phyloP scores from a whole-genome alignment of 1,284 basidiomycete genomes.

The Ganoderma lucidum region DNA sequence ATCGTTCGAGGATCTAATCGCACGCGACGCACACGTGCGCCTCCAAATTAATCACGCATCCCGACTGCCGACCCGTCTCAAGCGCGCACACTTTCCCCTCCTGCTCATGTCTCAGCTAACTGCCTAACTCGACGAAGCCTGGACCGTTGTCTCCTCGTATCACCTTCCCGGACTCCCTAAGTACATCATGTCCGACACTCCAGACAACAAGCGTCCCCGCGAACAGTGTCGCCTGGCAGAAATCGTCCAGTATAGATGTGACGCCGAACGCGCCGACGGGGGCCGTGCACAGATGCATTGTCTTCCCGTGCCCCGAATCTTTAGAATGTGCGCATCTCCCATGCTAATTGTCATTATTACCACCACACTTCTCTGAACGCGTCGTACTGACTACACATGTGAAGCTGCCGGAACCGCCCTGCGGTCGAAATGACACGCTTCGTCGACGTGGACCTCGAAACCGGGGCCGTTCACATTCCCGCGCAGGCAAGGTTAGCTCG shows the following conservation, averaged over 20 bases:
- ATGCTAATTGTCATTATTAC: slow-evolving; percentile 13
- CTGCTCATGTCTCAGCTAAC: neutral
- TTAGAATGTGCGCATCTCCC: slow-evolving; percentile 64
- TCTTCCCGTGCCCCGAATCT: slow-evolving; percentile 75
- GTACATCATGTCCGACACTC: slow-evolving; percentile 17
- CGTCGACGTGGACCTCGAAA: slow-evolving; percentile 60
- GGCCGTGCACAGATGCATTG: slow-evolving; percentile 58
- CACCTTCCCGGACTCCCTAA: neutral
- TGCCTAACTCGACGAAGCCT: neutral
- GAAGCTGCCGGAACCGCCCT: slow-evolving; percentile 68
- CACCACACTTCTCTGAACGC: neutral
- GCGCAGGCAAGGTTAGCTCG: slow-evolving; percentile 48
- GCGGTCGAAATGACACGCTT: slow-evolving; percentile 76
- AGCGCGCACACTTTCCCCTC: neutral
- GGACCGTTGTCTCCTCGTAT: neutral
- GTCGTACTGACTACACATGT: slow-evolving; percentile 23
- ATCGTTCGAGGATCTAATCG: slow-evolving; percentile 32
- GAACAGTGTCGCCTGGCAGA: slow-evolving; percentile 67
- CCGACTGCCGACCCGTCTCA: neutral
- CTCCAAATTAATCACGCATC: slow-evolving; percentile 16
- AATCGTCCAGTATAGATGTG: slow-evolving; percentile 75
- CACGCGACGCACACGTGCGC: slow-evolving; percentile 33
- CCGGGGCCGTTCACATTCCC: slow-evolving; percentile 72
- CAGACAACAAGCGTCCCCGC: slow-evolving; percentile 12
- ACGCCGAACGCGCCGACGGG: slow-evolving; percentile 44